Base-by-base conservation (phyloP, 1,284 basidiomycete species). In the Leucoagaricus sp. region DNA sequence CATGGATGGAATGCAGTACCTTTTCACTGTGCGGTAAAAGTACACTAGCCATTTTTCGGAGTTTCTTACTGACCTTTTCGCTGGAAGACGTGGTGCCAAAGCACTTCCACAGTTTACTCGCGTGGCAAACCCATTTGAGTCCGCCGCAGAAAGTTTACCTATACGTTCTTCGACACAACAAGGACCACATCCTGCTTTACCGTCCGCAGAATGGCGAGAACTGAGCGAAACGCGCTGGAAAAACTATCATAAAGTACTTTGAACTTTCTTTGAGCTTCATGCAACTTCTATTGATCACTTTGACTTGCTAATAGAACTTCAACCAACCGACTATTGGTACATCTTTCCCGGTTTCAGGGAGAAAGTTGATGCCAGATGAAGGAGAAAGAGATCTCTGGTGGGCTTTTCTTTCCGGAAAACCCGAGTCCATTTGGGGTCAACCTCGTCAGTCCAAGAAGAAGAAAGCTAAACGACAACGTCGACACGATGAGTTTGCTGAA, bases 361-460 rank as follows among this genome's bases (percentile, higher is more conserved):
- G 58, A 28, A 79, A 71, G 58, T 55, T 77, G 31, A 79, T 90
- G 61, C 89, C 89, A 19, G 85, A 88, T 49, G 85, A 79, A 66
- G 84, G 82, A 65, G 82, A 88, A 55, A 77, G 89, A 52, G 86
- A 89, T 62, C 69, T 75, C 15, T 92, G 89, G 89, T 91, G 90
- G 89, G 79, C 78, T n/a, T 92, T 86, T 61, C 69, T 92, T 2
- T 72, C 81, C 42, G 89, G 89, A 25, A 75, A 76, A 61, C 84
- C 87, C n/a, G 80, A 84, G 64, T 76, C 76, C 41, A 81, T 81
- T 46, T 91, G 89, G 89, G 80, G 79, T 33, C 76, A 79, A 33
- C 75, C 79, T 17, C 83, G 80, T 67, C 75, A 73, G 60, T 64
- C 72, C 26, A 77, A 72, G 60, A 69, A 69, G 59, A 40, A 36